A percentile compares a stretch with the other conserved stretches of the same genome.
phyloP scores from a whole-genome alignment of 179 eudicot genomes.

The Corrigiola litoralis region DNA sequence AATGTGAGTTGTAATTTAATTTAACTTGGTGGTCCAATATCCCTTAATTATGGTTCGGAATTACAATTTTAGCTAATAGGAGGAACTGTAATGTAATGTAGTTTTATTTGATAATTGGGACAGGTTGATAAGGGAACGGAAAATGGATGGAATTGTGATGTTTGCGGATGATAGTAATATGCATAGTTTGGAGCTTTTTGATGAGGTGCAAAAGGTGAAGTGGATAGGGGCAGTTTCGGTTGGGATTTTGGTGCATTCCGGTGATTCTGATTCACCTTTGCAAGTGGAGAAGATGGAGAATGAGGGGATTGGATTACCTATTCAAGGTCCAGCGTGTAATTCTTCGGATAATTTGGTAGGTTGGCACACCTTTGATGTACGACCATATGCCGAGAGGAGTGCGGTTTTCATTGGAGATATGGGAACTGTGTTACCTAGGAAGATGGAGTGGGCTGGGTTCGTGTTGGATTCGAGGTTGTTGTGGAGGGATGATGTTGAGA shows the following conservation, averaged over 20 bases:
- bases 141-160: slow-evolving; percentile 77
- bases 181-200: slow-evolving; percentile 91
- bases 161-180: slow-evolving; percentile 98
- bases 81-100: slow-evolving; percentile 16
- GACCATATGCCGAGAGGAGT: slow-evolving; percentile 47
- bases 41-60: no score
- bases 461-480: slow-evolving; percentile 78
- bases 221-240: slow-evolving; percentile 79
- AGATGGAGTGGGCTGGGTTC: slow-evolving; percentile 93
- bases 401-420: slow-evolving; percentile 72
- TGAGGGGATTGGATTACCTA: slow-evolving; percentile 44
- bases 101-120: slow-evolving; percentile 18
- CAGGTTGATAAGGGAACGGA: slow-evolving; percentile 76
- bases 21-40: no score
- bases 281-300: slow-evolving; percentile 31
- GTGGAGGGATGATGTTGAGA: slow-evolving; percentile 67
- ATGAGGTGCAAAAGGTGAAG: slow-evolving; percentile 81
- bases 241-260: slow-evolving; percentile 81
- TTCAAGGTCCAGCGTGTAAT: slow-evolving; percentile 96
- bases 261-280: slow-evolving; percentile 43
- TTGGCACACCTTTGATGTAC: slow-evolving; percentile 70
- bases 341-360: slow-evolving; percentile 65
- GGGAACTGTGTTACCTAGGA: slow-evolving; percentile 75
- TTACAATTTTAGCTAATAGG: not conserved
- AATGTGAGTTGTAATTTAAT: no score